phyloP scores from a whole-genome alignment of 2,329 filamentous ascomycete genomes.

The Talaromyces sp. region DNA sequence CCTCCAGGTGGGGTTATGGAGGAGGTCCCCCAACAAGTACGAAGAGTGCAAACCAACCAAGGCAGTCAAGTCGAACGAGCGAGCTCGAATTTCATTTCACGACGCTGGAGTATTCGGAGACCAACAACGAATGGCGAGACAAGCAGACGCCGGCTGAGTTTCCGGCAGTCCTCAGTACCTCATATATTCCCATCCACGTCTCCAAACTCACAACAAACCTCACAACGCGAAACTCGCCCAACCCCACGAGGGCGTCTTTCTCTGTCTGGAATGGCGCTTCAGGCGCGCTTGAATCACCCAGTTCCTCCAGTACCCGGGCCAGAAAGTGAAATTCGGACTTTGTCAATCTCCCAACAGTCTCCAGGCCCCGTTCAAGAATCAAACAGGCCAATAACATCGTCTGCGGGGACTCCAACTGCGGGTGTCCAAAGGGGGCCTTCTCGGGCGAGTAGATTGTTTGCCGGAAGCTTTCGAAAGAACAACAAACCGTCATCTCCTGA shows the following conservation, averaged over 20 bases:
- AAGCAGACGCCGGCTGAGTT: background rate
- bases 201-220: background rate
- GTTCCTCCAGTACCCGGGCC: background rate
- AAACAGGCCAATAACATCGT: background rate
- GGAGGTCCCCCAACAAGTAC: conserved; percentile 7
- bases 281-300: background rate
- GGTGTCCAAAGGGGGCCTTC: background rate
- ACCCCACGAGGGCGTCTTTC: background rate
- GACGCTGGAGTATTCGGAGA: conserved; percentile 10
- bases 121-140: background rate
- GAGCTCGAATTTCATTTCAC: background rate
- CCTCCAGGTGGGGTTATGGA: conserved; percentile 13
- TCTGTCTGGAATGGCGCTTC: background rate
- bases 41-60: conserved; percentile 19
- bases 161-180: background rate
- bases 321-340: background rate
- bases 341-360: background rate
- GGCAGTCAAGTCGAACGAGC: background rate
- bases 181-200: conserved; percentile 3
- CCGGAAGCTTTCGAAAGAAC: conserved; percentile 5
- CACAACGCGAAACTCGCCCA: background rate
- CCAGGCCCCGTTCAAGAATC: background rate
- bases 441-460: conserved; percentile 4
- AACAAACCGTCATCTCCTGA: background rate
- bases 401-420: background rate